Conservation (phyloP, 331 rosid species). For the Cucumis variabilis region DNA sequence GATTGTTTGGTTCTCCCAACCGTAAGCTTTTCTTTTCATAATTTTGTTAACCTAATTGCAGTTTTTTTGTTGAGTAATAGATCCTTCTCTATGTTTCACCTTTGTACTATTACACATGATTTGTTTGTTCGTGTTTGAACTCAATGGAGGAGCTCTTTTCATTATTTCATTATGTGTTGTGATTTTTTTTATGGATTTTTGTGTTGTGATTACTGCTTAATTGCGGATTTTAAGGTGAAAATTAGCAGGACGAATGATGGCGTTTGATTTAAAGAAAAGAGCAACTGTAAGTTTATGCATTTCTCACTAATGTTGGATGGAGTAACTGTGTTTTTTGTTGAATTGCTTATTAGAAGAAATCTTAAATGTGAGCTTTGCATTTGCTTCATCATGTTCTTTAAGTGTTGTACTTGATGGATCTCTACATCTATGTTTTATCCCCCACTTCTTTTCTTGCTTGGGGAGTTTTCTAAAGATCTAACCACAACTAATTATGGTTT, state of each 20-base stretch:
- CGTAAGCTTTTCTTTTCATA: too few relatives aligned
- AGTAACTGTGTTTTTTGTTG: not conserved
- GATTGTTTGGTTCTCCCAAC: too few relatives aligned
- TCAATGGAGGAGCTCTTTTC: not conserved
- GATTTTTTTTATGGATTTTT: not conserved
- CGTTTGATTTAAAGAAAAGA: not conserved
- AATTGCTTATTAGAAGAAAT: conserved; percentile 6
- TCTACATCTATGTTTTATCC: too few relatives aligned
- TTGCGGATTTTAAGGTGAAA: not conserved
- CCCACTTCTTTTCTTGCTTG: too few relatives aligned
- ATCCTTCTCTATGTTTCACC: too few relatives aligned
- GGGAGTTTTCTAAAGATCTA: too few relatives aligned
- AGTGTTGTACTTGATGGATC: too few relatives aligned
- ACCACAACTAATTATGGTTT: too few relatives aligned
- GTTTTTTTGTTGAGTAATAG: too few relatives aligned
- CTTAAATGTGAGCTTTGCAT: not conserved
- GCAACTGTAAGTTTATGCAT: not conserved
- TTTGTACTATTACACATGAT: not conserved
- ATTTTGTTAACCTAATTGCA: too few relatives aligned
- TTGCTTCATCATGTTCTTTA: not conserved
- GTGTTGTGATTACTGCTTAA: not conserved
- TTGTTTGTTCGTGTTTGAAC: not conserved
- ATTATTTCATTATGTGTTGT: not conserved
- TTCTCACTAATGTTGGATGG: not conserved
- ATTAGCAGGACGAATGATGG: not conserved